These are phyloP conservation scores for Tremella yokohamensis DNA, from an alignment of 768 basidiomycete species.

Conservation along the genomic window DNA sequence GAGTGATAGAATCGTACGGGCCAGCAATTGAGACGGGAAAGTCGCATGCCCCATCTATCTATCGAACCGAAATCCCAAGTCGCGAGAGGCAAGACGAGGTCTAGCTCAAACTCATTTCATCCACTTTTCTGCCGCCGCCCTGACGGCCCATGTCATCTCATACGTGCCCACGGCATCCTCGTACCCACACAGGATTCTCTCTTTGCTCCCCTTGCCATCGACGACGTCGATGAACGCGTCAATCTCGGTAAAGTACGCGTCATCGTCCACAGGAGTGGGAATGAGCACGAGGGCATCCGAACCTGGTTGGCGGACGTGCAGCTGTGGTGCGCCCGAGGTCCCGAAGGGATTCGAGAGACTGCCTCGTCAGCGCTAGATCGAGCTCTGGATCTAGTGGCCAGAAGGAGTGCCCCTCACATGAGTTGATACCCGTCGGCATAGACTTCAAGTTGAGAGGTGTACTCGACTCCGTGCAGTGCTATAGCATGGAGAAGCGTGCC, in stretches of 20 bases:
- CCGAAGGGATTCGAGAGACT: conserved; percentile 75
- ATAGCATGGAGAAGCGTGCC: conserved; percentile 84
- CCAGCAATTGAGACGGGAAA: too few relatives aligned
- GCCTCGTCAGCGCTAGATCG: conserved; percentile 3
- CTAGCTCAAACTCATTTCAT: too few relatives aligned
- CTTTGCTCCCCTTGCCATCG: conserved; percentile 61
- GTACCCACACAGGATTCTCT: conserved; percentile 74
- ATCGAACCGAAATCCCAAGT: too few relatives aligned
- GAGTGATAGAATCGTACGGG: too few relatives aligned
- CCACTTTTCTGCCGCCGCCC: conserved; percentile 37
- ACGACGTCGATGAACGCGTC: conserved; percentile 73
- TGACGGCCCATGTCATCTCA: conserved; percentile 88
- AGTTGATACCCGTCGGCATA: conserved; percentile 71
- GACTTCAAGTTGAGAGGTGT: conserved; percentile 89
- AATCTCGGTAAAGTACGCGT: conserved; percentile 69
- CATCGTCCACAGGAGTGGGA: conserved; percentile 34
- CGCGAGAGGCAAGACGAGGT: too few relatives aligned
- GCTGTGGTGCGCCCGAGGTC: conserved; percentile 59
- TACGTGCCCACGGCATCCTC: conserved; percentile 83
- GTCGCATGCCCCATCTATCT: too few relatives aligned
- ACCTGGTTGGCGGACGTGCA: conserved; percentile 64
- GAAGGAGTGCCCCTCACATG: too few relatives aligned
- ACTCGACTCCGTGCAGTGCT: conserved; percentile 82
- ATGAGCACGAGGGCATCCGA: conserved; percentile 41
- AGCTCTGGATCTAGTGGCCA: neutral